A percentile compares a stretch with the other conserved stretches of the same genome.
Conservation (phyloP, 208 protist genomes). For the Acanthamoeba triangularis region DNA sequence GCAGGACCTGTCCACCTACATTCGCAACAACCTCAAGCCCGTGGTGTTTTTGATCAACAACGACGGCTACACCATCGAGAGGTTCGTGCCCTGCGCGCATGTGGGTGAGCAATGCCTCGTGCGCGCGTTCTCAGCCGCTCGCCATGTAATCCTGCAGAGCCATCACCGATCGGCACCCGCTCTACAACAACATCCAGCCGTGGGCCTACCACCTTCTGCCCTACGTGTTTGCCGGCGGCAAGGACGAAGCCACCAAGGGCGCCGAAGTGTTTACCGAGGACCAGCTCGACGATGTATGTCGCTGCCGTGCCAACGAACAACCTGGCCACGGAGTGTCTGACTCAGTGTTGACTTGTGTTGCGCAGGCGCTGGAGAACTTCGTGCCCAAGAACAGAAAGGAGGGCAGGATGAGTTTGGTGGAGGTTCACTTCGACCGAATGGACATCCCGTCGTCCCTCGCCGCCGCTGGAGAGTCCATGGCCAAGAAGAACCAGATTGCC, state of each 20-base stretch:
- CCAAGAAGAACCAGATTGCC: slow-evolving; percentile 27
- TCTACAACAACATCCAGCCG: slow-evolving; percentile 74
- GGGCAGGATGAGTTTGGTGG: slow-evolving; percentile 16
- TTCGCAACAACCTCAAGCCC: slow-evolving; percentile 75
- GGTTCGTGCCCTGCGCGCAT: too few species aligned
- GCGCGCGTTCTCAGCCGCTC: too few species aligned
- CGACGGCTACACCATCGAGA: slow-evolving; percentile 80
- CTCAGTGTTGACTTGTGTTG: neutral
- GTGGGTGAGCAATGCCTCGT: too few species aligned
- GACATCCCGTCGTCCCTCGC: neutral
- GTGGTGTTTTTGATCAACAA: slow-evolving; percentile 69
- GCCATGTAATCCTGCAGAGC: neutral
- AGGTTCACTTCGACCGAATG: slow-evolving; percentile 11
- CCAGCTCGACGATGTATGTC: slow-evolving; percentile 17
- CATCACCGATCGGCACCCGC: neutral
- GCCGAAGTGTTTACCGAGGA: neutral
- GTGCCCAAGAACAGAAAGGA: slow-evolving; percentile 29
- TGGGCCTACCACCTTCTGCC: slow-evolving; percentile 73
- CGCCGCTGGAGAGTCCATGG: slow-evolving; percentile 20
- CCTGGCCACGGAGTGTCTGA: neutral
- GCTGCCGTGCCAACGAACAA: neutral
- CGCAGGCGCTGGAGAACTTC: slow-evolving; percentile 19
- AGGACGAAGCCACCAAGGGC: slow-evolving; percentile 9
- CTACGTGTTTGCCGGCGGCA: slow-evolving; percentile 63
- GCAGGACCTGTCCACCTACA: slow-evolving; percentile 76